Conservation (phyloP, 352 stramenopile species). For the Phytophthora sp. region DNA sequence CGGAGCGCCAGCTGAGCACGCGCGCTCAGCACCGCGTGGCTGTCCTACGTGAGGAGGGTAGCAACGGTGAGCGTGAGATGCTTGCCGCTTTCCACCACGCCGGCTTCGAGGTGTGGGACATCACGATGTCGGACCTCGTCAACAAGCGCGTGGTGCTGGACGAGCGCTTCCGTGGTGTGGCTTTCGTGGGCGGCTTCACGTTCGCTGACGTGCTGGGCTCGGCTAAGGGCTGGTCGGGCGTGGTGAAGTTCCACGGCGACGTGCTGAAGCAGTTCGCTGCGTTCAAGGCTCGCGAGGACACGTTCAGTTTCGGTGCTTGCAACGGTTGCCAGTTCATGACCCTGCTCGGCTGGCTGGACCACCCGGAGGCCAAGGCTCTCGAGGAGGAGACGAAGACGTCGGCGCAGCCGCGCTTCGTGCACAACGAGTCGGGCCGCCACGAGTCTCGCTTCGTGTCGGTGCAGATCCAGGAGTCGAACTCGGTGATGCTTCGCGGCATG, state of each 20-base stretch:
- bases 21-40: conserved; percentile 94
- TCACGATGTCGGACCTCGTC: conserved; percentile 97
- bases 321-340: conserved; percentile 99
- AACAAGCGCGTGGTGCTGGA: conserved; percentile 91
- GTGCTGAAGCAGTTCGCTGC: conserved; percentile 96
- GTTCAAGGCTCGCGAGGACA: conserved; percentile 96
- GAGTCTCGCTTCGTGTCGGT: conserved; percentile 98
- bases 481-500: conserved; percentile 99
- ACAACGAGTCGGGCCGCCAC: conserved; percentile 97
- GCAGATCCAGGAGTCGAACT: conserved; percentile 94
- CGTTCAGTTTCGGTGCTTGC: conserved; percentile 99
- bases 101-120: conserved; percentile 98
- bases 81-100: conserved; percentile 96
- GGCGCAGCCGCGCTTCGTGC: conserved; percentile 94
- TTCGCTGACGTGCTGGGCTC: conserved; percentile 99
- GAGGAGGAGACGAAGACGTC: conserved; percentile 63
- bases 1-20: conserved; percentile 79
- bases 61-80: conserved; percentile 99
- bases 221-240: conserved; percentile 98
- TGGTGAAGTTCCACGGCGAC: conserved; percentile 97
- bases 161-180: conserved; percentile 95
- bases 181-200: conserved; percentile 99
- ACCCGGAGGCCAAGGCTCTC: conserved; percentile 55
- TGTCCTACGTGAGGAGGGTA: conserved; percentile 98
- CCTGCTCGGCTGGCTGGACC: conserved; percentile 96